These are phyloP conservation scores for Arthrocladium fulminans DNA, from an alignment of 2,329 filamentous ascomycete species.

Conservation along the genomic window DNA sequence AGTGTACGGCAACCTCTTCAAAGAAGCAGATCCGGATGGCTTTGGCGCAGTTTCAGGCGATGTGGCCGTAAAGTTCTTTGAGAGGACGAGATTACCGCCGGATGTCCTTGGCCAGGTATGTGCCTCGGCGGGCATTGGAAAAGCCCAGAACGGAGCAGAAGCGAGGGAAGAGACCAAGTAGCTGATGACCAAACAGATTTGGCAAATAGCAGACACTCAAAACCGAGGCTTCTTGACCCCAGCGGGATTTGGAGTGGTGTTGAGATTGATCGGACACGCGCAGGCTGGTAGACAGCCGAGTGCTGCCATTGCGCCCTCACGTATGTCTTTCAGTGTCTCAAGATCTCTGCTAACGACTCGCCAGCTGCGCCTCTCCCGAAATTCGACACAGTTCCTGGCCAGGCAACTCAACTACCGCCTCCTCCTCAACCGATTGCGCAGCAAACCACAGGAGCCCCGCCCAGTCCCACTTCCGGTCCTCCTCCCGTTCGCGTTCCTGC, in stretches of 20 bases:
- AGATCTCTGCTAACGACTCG: conserved; percentile 19
- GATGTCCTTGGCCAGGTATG: conserved; percentile 77
- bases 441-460: conserved; percentile 48
- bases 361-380: conserved; percentile 72
- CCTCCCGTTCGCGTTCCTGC: conserved; percentile 79
- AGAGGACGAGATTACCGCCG: conserved; percentile 83
- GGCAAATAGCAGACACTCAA: conserved; percentile 96
- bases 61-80: conserved; percentile 93
- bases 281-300: conserved; percentile 79
- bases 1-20: conserved; percentile 85
- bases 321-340: conserved; percentile 29
- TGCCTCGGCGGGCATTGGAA: conserved; percentile 16
- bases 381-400: conserved; percentile 64
- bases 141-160: not conserved
- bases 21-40: conserved; percentile 81
- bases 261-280: conserved; percentile 90
- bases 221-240: conserved; percentile 91
- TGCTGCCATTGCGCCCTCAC: conserved; percentile 71
- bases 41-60: conserved; percentile 94
- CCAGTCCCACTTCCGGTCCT: conserved; percentile 37
- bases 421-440: conserved; percentile 38
- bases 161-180: conserved; percentile 9
- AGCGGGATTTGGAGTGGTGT: conserved; percentile 82
- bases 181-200: conserved; percentile 58
- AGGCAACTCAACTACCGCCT: conserved; percentile 13